Percentiles rank a stretch among this genome's conserved stretches.
phyloP scores from a whole-genome alignment of 2,329 filamentous ascomycete species.

The Aspergillus flavus region DNA sequence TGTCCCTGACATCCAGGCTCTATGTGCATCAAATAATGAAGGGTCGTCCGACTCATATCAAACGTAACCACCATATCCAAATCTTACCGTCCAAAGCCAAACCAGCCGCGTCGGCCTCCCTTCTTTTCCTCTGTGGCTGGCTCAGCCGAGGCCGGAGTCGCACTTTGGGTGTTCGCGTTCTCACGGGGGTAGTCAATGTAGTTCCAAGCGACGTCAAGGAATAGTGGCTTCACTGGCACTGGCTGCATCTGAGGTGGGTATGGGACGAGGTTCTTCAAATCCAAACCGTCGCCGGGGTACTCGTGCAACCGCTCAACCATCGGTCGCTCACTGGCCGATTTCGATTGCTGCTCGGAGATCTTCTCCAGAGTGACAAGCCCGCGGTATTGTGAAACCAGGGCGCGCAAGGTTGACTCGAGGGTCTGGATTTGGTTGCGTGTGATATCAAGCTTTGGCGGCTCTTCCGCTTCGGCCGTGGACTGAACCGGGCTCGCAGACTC shows the following conservation, averaged over 20 bases:
- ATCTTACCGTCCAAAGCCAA: constrained; percentile 62
- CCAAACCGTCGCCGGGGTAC: constrained; percentile 71
- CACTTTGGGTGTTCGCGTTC: constrained; percentile 29
- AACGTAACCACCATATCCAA: neutral
- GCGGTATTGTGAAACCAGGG: constrained; percentile 77
- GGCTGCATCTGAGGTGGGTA: constrained; percentile 83
- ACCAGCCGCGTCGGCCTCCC: constrained; percentile 72
- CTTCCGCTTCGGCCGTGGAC: constrained; percentile 42
- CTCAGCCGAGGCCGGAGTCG: constrained; percentile 29
- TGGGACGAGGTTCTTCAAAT: constrained; percentile 78
- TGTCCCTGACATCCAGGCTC: neutral
- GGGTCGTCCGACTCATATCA: neutral
- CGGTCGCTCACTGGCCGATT: constrained; percentile 53
- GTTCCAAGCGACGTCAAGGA: constrained; percentile 96
- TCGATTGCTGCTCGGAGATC: constrained; percentile 53
- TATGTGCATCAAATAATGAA: neutral
- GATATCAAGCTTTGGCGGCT: constrained; percentile 70
- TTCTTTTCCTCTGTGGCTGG: constrained; percentile 45
- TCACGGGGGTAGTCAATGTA: constrained; percentile 89
- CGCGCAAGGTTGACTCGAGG: constrained; percentile 65
- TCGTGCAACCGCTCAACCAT: constrained; percentile 74
- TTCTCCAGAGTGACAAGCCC: constrained; percentile 83
- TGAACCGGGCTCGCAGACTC: constrained; percentile 53
- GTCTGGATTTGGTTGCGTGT: constrained; percentile 59
- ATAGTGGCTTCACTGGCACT: constrained; percentile 90